Conservation (phyloP, 2,329 filamentous ascomycete species). For the Lasiodiplodia citricola region DNA sequence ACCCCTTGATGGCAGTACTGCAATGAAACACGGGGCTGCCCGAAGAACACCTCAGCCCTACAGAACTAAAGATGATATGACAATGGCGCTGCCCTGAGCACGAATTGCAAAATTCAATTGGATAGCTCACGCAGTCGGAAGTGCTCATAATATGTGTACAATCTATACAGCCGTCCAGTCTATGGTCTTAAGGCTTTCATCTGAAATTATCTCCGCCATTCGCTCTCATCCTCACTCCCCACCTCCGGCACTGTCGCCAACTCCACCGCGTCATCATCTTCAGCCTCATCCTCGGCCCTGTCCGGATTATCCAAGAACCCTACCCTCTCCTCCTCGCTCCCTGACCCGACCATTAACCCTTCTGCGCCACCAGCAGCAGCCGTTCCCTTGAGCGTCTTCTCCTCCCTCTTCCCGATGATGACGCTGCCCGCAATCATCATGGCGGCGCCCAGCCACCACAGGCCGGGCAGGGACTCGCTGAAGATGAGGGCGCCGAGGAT, state of each 20-base stretch:
- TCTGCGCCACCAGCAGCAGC: background rate
- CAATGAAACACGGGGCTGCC: background rate
- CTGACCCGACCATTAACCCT: background rate
- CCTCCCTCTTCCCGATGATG: slow-evolving; percentile 73
- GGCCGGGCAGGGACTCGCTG: slow-evolving; percentile 69
- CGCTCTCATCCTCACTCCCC: slow-evolving; percentile 27
- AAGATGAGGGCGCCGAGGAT: slow-evolving; percentile 74
- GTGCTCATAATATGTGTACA: background rate
- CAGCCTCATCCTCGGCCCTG: slow-evolving; percentile 31
- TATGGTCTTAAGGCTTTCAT: background rate
- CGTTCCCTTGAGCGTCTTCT: slow-evolving; percentile 28
- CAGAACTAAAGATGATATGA: background rate
- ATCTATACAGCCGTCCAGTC: background rate
- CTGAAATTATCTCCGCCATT: slow-evolving; percentile 1
- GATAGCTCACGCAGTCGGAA: background rate
- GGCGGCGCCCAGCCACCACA: slow-evolving; percentile 78
- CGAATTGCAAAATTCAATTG: background rate
- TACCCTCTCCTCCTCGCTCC: slow-evolving; percentile 55
- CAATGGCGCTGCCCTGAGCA: background rate
- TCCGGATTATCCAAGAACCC: slow-evolving; percentile 6
- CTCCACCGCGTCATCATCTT: slow-evolving; percentile 35
- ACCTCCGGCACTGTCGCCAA: slow-evolving; percentile 36
- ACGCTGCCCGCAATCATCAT: slow-evolving; percentile 78
- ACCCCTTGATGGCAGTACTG: background rate
- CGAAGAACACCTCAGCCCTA: background rate